These are phyloP conservation scores for Pseudogymnoascus sp. DNA, from an alignment of 2,329 filamentous ascomycete species.

Conservation along the genomic window DNA sequence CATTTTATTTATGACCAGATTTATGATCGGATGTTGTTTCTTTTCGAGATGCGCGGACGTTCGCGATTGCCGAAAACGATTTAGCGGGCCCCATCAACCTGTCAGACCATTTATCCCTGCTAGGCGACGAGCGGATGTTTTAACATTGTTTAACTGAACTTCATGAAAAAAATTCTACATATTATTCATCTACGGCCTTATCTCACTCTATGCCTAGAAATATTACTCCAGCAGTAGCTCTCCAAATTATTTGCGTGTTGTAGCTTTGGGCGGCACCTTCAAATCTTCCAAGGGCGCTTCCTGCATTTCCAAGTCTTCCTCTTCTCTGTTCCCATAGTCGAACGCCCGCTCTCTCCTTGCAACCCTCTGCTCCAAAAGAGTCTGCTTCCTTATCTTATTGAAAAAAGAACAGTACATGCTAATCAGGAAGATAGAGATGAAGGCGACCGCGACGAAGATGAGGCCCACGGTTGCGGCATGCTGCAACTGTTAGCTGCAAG, in stretches of 20 bases:
- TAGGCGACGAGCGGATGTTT: background rate
- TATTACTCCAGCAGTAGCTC: background rate
- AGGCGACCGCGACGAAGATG: conserved; percentile 1
- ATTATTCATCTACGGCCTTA: background rate
- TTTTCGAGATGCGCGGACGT: background rate
- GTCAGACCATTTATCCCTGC: too few relatives aligned
- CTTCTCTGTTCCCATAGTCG: background rate
- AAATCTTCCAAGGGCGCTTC: background rate
- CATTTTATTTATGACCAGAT: background rate
- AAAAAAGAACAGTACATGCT: background rate
- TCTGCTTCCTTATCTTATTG: background rate
- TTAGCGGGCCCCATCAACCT: background rate
- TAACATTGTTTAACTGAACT: background rate
- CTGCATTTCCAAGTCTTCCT: background rate
- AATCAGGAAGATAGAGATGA: background rate
- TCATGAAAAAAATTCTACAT: background rate
- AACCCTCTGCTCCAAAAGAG: background rate
- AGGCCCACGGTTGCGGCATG: background rate
- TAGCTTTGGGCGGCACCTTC: conserved; percentile 4
- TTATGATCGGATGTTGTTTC: too few relatives aligned
- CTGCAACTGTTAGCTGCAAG: background rate
- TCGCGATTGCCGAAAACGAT: background rate
- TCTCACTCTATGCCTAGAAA: background rate
- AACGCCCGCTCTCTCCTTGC: background rate
- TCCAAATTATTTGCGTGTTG: background rate